Evolutionary conservation across 2,329 filamentous ascomycete genomes (phyloP).

Genomic region (Pseudodiploospora longispora): DNA sequence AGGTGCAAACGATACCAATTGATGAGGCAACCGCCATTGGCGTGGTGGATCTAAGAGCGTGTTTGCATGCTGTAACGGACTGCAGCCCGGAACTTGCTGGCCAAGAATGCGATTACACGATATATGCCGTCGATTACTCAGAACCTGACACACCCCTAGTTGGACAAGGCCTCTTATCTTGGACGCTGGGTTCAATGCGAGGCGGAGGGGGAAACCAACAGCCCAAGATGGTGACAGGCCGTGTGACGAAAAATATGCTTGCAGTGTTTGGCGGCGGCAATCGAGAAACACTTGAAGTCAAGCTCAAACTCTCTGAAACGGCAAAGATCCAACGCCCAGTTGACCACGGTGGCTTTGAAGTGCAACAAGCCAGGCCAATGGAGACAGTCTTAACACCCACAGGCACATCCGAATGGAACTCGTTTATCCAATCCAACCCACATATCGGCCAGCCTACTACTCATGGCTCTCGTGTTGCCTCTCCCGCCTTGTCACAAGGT

Average conservation of each 20-base stretch:
- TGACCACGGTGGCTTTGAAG: conserved; percentile 10
- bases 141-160: conserved; percentile 90
- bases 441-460: conserved; percentile 31
- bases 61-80: conserved; percentile 70
- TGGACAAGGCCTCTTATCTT: conserved; percentile 90
- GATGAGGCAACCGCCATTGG: conserved; percentile 78
- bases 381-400: conserved; percentile 37
- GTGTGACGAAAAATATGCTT: conserved; percentile 78
- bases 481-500: conserved; percentile 28
- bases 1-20: conserved; percentile 71
- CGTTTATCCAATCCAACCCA: conserved; percentile 66
- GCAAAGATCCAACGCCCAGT: conserved; percentile 41
- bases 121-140: conserved; percentile 95
- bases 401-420: conserved; percentile 70
- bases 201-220: conserved; percentile 40
- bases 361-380: conserved; percentile 14
- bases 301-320: conserved; percentile 75
- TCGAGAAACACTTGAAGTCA: conserved; percentile 88
- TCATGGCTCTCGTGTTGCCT: conserved; percentile 23
- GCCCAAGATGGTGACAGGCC: conserved; percentile 72
- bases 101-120: conserved; percentile 77
- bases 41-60: conserved; percentile 77
- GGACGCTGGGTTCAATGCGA: conserved; percentile 51
- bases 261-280: conserved; percentile 76
- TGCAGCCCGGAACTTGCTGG: conserved; percentile 73